These are phyloP conservation scores for Sarocladium strictum DNA, from an alignment of 2,329 filamentous ascomycete species.

Conservation along the genomic window DNA sequence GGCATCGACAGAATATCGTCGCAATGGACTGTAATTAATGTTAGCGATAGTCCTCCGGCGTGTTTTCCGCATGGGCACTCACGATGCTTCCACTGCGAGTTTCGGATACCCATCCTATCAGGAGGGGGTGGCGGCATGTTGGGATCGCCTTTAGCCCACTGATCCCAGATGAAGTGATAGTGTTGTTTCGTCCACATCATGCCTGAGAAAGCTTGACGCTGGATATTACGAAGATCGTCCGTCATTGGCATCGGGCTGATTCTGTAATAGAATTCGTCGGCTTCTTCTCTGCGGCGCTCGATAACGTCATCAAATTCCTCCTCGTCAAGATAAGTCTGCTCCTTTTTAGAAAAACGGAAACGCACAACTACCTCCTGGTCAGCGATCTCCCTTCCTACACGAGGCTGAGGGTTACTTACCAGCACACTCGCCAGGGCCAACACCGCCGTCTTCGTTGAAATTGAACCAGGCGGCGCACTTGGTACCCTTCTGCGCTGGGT, in stretches of 20 bases:
- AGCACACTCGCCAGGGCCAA: constrained; percentile 85
- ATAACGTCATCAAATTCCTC: constrained; percentile 88
- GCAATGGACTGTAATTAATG: constrained; percentile 55
- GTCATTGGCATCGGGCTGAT: constrained; percentile 91
- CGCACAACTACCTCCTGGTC: constrained; percentile 60
- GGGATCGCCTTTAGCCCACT: constrained; percentile 95
- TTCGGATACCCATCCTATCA: constrained; percentile 73
- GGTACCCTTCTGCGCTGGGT: constrained; percentile 73
- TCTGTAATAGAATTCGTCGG: constrained; percentile 92
- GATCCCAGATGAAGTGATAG: constrained; percentile 95
- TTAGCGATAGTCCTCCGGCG: neutral
- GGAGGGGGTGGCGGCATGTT: constrained; percentile 79
- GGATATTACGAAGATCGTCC: constrained; percentile 89
- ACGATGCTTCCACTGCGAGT: constrained; percentile 82
- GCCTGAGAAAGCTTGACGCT: constrained; percentile 86
- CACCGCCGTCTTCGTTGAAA: constrained; percentile 84
- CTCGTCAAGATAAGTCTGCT: constrained; percentile 79
- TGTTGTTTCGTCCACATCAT: constrained; percentile 99
- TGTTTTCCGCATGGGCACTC: neutral
- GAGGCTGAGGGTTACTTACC: constrained; percentile 48
- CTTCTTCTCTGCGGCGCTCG: constrained; percentile 79
- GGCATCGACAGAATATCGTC: constrained; percentile 97
- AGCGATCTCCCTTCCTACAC: constrained; percentile 10
- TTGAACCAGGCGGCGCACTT: constrained; percentile 89
- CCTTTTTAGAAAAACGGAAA: constrained; percentile 75